Evolutionary conservation across 129 eudicot species (phyloP), one percentile per base, ranked within the genome.

Genomic region (Escallonia rubra): DNA sequence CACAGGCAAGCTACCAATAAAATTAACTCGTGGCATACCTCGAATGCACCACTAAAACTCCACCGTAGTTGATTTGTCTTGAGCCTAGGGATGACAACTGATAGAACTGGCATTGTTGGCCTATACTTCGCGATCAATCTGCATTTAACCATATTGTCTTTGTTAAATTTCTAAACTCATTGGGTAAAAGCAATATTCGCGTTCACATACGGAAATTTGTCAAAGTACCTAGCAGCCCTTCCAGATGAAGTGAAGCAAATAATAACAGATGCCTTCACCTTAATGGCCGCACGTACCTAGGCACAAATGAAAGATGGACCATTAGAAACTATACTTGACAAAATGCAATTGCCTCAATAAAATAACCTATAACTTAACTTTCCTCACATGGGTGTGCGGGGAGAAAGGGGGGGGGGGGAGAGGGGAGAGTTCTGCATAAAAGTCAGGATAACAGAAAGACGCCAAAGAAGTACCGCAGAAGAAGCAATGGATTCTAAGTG

Each of bases 1-100:
- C 34, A 23, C 34, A 65, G 40, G 8, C 16, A 66, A 66, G 42
- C 67, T 10, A 11, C 48, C 38, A 16, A 6, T 41, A 59, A 67
- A 69, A 15, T 43, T 23, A 12, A 73, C 38, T 10, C 8, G 44
- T 15, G 13, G 52, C 57, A 45, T 79, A 86, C 91, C 89, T 86
- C 94, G 75, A 86, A 86, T 72, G 94, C 89, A 14, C 94, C 94
- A 64, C 76, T 86, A 63, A 86, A 86, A 64, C 89, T 86, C 94
- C 94, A 86, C 7, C 65, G 47, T 9, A 86, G 56, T 60, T 86
- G 94, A 67, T 86, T 80, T 15, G 86, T 86, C 62, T 83, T 83
- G 50, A 86, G 77, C 75, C 86, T 74, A 4, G 94, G 94, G 59
- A 86, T 86, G 65, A 86, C 94, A 34, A 86, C 94, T 0, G 94